A percentile compares a stretch with the other conserved stretches of the same genome.
Conservation (phyloP, 2,329 filamentous ascomycete genomes). For the Stagonosporopsis cucurbitacearum region DNA sequence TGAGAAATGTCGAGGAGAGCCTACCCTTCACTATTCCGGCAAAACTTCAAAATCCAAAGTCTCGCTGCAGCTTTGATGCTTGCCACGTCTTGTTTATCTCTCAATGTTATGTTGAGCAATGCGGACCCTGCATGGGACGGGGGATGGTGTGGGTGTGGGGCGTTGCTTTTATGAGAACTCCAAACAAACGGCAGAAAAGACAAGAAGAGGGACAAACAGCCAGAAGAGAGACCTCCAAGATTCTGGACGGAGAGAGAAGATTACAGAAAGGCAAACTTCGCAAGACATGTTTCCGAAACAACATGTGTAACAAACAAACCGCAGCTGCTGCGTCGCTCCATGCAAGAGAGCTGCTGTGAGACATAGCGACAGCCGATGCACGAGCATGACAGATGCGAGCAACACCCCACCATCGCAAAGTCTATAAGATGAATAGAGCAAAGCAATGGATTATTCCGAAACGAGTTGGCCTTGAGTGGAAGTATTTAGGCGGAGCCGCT, state of each 20-base stretch:
- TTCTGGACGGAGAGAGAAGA: slow-evolving; percentile 1
- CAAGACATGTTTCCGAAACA: slow-evolving; percentile 24
- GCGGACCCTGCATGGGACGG: slow-evolving; percentile 8
- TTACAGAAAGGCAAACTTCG: slow-evolving; percentile 7
- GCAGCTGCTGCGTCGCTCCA: slow-evolving; percentile 4
- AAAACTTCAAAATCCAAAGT: not conserved
- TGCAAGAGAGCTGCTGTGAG: slow-evolving; percentile 29
- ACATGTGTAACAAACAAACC: slow-evolving; percentile 38
- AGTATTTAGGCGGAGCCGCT: not conserved
- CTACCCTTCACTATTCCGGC: not conserved
- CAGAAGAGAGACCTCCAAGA: not conserved
- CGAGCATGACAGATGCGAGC: slow-evolving; percentile 6
- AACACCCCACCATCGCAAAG: not conserved
- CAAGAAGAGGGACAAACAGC: not conserved
- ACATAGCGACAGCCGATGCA: slow-evolving; percentile 28
- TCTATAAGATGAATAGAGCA: not conserved
- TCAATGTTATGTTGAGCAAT: slow-evolving; percentile 12
- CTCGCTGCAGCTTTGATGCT: not conserved
- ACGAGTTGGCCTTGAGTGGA: not conserved
- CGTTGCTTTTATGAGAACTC: not conserved
- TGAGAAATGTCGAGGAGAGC: not conserved
- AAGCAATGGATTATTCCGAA: not conserved
- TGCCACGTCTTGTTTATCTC: slow-evolving; percentile 2
- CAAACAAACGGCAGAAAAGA: not conserved
- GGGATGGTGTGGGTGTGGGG: not conserved